Conservation (phyloP, 371 early-diverging fungal genomes). For the Syncephalastrum racemosum region DNA sequence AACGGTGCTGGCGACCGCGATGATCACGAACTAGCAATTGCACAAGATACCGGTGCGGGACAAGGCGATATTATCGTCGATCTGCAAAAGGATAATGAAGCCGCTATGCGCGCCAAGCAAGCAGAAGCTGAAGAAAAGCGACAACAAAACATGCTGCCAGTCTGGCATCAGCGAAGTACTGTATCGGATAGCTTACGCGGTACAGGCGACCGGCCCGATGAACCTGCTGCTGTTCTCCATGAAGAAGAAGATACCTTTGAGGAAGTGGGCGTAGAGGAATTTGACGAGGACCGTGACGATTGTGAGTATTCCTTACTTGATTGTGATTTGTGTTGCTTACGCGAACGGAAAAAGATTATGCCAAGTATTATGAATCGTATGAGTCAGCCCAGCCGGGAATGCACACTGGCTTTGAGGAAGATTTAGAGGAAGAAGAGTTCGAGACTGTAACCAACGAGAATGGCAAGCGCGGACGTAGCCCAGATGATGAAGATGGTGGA, state of each 20-base stretch:
- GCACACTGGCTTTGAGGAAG: conserved; percentile 15
- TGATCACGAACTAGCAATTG: conserved; percentile 63
- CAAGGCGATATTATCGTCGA: conserved; percentile 78
- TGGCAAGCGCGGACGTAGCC: conserved; percentile 10
- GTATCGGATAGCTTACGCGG: conserved; percentile 54
- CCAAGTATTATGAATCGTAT: conserved; percentile 38
- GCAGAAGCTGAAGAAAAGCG: conserved; percentile 73
- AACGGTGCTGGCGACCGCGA: conserved; percentile 20
- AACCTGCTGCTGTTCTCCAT: conserved; percentile 2
- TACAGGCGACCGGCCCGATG: conserved; percentile 32
- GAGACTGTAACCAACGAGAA: conserved; percentile 23
- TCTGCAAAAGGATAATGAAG: conserved; percentile 75
- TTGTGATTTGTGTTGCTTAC: background rate
- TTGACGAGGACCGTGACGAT: conserved; percentile 50
- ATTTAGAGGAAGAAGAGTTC: conserved; percentile 35
- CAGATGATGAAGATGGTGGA: conserved; percentile 34
- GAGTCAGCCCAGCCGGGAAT: background rate
- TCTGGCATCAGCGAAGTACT: conserved; percentile 77
- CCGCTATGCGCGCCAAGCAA: conserved; percentile 65
- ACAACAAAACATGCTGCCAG: conserved; percentile 78
- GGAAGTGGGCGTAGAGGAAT: conserved; percentile 32
- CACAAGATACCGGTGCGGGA: conserved; percentile 73
- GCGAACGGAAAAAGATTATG: conserved; percentile 30
- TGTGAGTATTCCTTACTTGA: conserved; percentile 30
- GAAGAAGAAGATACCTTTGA: conserved; percentile 47